phyloP scores from a whole-genome alignment of 2,329 filamentous ascomycete genomes.

The Didymella exigua region DNA sequence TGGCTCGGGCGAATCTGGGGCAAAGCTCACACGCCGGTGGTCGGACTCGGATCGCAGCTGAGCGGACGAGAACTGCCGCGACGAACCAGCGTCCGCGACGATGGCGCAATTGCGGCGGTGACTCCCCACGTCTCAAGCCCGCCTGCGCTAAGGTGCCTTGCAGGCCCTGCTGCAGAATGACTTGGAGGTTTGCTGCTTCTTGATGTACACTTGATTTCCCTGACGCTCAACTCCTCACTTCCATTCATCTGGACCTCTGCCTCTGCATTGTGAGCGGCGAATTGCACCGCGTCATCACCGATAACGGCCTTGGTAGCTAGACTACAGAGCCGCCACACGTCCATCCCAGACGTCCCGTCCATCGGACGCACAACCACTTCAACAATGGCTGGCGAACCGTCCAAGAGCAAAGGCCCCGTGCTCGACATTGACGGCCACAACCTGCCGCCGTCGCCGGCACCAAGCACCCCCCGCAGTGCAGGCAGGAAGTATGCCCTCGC shows the following conservation, averaged over 20 bases:
- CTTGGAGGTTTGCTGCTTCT: constrained; percentile 18
- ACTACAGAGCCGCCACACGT: constrained; percentile 23
- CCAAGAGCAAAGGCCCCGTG: constrained; percentile 44
- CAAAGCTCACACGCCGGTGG: constrained; percentile 24
- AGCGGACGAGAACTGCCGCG: constrained; percentile 27
- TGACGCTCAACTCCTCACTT: not conserved
- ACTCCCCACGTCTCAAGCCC: constrained; percentile 34
- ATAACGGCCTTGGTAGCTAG: constrained; percentile 2
- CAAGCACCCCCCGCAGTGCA: constrained; percentile 79
- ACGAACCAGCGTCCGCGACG: constrained; percentile 27
- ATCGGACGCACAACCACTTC: constrained; percentile 17
- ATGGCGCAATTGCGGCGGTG: constrained; percentile 46
- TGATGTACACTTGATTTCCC: constrained; percentile 3
- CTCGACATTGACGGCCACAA: constrained; percentile 49
- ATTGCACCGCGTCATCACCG: constrained; percentile 12
- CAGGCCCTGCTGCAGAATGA: too few relatives aligned
- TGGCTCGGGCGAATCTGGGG: constrained; percentile 25
- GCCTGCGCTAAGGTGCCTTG: constrained; percentile 31
- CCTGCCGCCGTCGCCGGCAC: constrained; percentile 72
- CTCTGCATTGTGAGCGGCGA: constrained; percentile 2
- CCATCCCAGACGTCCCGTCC: constrained; percentile 19
- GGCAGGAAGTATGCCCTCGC: constrained; percentile 90
- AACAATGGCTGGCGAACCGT: constrained; percentile 42
- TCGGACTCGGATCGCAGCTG: constrained; percentile 32
- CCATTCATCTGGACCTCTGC: not conserved